These are phyloP conservation scores for Elsinoe necatrix DNA, from an alignment of 2,329 filamentous ascomycete species.

Conservation along the genomic window DNA sequence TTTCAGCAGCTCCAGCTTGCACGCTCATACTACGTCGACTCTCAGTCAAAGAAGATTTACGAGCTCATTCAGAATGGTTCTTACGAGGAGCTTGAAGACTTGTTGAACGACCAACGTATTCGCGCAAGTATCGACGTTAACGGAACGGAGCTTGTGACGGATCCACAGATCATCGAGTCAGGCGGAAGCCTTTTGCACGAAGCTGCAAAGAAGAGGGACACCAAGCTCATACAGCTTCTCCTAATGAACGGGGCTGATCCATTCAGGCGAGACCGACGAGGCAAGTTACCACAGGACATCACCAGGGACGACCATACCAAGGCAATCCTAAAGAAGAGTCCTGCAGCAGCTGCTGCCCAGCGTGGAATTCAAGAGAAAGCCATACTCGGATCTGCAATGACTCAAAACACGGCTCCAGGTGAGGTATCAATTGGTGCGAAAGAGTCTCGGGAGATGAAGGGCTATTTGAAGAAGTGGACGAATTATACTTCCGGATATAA, in stretches of 20 bases:
- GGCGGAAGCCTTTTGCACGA: constrained; percentile 94
- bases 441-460: constrained; percentile 93
- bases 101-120: constrained; percentile 76
- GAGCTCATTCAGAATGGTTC: constrained; percentile 62
- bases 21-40: constrained; percentile 80
- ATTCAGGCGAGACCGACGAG: constrained; percentile 88
- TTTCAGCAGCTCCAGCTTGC: constrained; percentile 91
- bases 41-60: constrained; percentile 76
- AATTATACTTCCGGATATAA: constrained; percentile 98
- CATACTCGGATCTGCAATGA: constrained; percentile 67
- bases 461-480: constrained; percentile 98
- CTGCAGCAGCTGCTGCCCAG: constrained; percentile 87
- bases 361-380: constrained; percentile 95
- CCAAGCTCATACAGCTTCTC: constrained; percentile 78
- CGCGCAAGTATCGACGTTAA: constrained; percentile 89
- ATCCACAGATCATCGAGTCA: constrained; percentile 64
- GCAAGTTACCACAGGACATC: constrained; percentile 90
- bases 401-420: constrained; percentile 22
- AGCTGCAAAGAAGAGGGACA: constrained; percentile 79
- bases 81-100: constrained; percentile 67
- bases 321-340: constrained; percentile 85
- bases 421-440: constrained; percentile 52
- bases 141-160: constrained; percentile 76
- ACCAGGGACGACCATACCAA: constrained; percentile 89
- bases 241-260: constrained; percentile 92